A percentile compares a stretch with the other conserved stretches of the same genome.
These are phyloP conservation scores for Leptographium lundbergii DNA, from an alignment of 2,329 filamentous ascomycete genomes.

Conservation along the genomic window DNA sequence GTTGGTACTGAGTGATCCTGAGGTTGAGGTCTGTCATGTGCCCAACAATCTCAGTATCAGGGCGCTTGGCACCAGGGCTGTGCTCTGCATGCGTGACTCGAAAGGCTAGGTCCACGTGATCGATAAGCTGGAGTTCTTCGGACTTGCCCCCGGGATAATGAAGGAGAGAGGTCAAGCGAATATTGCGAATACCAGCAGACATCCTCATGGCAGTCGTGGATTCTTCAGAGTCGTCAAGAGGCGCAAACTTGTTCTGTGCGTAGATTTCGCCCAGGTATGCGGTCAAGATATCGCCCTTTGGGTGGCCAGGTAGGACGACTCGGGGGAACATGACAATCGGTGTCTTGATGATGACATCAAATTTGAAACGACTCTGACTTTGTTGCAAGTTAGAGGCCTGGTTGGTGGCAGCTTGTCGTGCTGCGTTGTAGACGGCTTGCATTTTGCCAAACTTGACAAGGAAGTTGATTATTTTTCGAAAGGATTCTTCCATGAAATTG, in stretches of 20 bases:
- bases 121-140: constrained; percentile 91
- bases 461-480: constrained; percentile 96
- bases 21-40: constrained; percentile 90
- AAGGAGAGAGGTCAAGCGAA: constrained; percentile 79
- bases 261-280: constrained; percentile 97
- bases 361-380: constrained; percentile 79
- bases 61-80: constrained; percentile 59
- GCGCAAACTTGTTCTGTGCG: constrained; percentile 82
- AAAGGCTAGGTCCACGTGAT: constrained; percentile 90
- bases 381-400: constrained; percentile 91
- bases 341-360: constrained; percentile 85
- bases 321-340: constrained; percentile 93
- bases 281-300: constrained; percentile 70
- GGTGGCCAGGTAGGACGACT: constrained; percentile 54
- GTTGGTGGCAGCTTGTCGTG: constrained; percentile 82
- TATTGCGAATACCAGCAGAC: constrained; percentile 81
- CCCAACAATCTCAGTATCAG: constrained; percentile 84
- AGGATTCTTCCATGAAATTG: constrained; percentile 94
- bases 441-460: constrained; percentile 98
- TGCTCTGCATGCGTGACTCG: constrained; percentile 88
- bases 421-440: constrained; percentile 97
- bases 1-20: constrained; percentile 76
- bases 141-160: constrained; percentile 59
- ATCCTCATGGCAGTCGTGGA: constrained; percentile 78
- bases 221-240: constrained; percentile 63